Evolutionary conservation across 768 basidiomycete genomes (phyloP), one percentile per base, ranked within the genome.

Genomic region (Russula brevipes): DNA sequence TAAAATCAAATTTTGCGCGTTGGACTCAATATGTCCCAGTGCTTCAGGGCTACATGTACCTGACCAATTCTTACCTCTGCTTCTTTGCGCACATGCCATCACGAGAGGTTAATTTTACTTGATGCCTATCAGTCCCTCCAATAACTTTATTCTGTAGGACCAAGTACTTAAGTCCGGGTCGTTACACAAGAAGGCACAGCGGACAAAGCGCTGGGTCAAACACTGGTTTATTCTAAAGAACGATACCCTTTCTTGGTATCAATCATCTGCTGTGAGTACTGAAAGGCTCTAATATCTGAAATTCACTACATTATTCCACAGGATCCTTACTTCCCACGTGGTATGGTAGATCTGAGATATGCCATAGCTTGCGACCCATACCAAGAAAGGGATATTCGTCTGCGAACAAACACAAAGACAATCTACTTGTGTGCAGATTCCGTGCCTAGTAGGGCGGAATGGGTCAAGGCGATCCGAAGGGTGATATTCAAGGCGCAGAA

Each of bases 261-360:
- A 93, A 66, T 92, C 91, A 7, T 93, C 94, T 60, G 87, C 92
- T 60, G 94, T 94, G 74, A 77, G 79, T 49, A 10, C 55, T 36
- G 30, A 44, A 24, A 54, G 31, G 46, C 53, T 63, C 47, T 56
- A 46, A n/a, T 49, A 17, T 14, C 11, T 52, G 30, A 14, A 38
- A 14, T 68, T 59, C 6, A 57, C 52, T 47, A 44, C 19, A 63
- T 57, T 55, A 59, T 11, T 58, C 68, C 45, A 54, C 64, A 96
- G 94, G 94, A 99, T 69, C 96, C 95, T 2, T 99, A 99, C 75
- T 99, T 99, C 73, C 91, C 95, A 11, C 91, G 94, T 68, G 97
- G 94, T 31, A 94, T 98, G 60, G 81, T 95, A n/a, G 94, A 97
- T 70, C 77, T 99, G 38, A 90, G 94, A 64, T 98, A 98, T 74